Evolutionary conservation across 495 filamentous ascomycete species (phyloP).

Genomic region (Penicillium simplicissimum): DNA sequence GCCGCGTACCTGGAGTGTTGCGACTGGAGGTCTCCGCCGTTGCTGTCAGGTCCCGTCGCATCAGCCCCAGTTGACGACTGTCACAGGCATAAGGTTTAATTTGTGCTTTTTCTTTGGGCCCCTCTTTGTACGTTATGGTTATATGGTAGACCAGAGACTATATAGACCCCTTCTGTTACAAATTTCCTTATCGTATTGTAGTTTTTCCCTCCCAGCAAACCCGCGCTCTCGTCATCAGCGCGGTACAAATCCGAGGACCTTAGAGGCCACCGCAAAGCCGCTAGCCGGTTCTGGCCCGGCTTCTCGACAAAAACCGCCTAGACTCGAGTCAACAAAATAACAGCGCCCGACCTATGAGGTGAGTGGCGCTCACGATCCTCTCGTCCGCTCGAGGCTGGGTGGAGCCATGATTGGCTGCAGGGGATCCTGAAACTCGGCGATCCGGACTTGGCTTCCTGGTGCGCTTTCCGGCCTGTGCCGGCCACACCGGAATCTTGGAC

Average conservation of each 20-base stretch:
- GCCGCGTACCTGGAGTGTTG: conserved; percentile 8
- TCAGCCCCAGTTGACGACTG: not conserved
- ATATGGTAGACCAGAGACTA: too few relatives aligned
- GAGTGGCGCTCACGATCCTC: conserved; percentile 30
- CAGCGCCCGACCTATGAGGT: conserved; percentile 26
- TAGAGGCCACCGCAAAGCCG: conserved; percentile 1
- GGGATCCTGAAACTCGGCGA: conserved; percentile 32
- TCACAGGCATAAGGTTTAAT: not conserved
- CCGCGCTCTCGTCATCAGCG: not conserved
- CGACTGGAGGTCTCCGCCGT: conserved; percentile 9
- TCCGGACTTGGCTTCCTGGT: conserved; percentile 30
- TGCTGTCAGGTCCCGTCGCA: conserved; percentile 14
- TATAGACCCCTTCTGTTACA: not conserved
- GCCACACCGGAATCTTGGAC: not conserved
- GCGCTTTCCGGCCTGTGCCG: conserved; percentile 32
- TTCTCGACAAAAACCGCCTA: conserved; percentile 12
- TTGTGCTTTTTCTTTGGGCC: not conserved
- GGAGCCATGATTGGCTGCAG: conserved; percentile 21
- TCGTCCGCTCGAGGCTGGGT: conserved; percentile 13
- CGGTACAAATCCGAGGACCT: conserved; percentile 26
- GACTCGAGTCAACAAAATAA: not conserved
- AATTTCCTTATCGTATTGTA: not conserved
- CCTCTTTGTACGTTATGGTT: too few relatives aligned
- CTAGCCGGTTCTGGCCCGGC: conserved; percentile 2
- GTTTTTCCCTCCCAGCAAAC: not conserved